phyloP scores from a whole-genome alignment of 2,329 filamentous ascomycete species.

The Tolypocladium sp. region DNA sequence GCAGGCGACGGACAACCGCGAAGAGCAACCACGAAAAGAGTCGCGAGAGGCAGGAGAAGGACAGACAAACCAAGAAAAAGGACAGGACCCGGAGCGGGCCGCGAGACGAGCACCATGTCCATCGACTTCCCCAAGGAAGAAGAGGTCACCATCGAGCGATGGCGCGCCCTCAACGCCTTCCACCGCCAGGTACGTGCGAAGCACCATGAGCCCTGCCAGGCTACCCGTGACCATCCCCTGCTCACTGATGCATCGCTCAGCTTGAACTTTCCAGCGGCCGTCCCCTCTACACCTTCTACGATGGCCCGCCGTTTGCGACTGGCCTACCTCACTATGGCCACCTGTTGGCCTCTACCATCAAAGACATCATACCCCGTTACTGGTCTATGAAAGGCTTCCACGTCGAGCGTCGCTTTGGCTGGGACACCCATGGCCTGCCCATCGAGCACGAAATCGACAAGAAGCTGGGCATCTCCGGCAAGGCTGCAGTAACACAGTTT shows the following conservation, averaged over 20 bases:
- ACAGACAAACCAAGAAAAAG: neutral
- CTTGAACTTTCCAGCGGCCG: slow-evolving; percentile 73
- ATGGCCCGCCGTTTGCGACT: slow-evolving; percentile 74
- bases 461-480: slow-evolving; percentile 80
- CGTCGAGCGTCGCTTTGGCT: slow-evolving; percentile 86
- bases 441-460: slow-evolving; percentile 98
- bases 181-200: slow-evolving; percentile 56
- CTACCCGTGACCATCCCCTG: neutral
- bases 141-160: slow-evolving; percentile 72
- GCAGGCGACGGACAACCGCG: neutral
- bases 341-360: slow-evolving; percentile 85
- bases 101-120: slow-evolving; percentile 45
- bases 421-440: slow-evolving; percentile 89
- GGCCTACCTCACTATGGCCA: slow-evolving; percentile 61
- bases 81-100: neutral
- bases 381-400: slow-evolving; percentile 96
- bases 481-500: slow-evolving; percentile 77
- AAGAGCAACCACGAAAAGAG: neutral
- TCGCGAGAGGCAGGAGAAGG: too few relatives aligned
- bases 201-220: neutral
- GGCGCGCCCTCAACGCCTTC: slow-evolving; percentile 90
- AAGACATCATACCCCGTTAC: slow-evolving; percentile 92
- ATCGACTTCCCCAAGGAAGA: slow-evolving; percentile 93
- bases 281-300: slow-evolving; percentile 89
- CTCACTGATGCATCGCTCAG: slow-evolving; percentile 17